These are phyloP conservation scores for Ambrosiella beaveri DNA, from an alignment of 2,329 filamentous ascomycete genomes.

Conservation along the genomic window DNA sequence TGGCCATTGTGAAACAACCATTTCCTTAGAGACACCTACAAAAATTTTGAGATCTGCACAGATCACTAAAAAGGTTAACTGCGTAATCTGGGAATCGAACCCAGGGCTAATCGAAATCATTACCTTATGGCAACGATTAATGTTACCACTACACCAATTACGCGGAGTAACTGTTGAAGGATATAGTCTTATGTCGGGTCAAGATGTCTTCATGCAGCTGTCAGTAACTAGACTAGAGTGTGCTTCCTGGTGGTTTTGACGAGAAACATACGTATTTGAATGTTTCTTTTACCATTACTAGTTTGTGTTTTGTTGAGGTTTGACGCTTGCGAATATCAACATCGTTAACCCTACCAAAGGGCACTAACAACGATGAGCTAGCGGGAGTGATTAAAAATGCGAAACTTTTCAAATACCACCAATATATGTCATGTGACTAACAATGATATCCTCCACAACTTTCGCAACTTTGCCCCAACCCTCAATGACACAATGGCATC, in stretches of 20 bases:
- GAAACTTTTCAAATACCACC: not conserved
- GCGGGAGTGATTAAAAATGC: not conserved
- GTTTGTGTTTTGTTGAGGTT: too few relatives aligned
- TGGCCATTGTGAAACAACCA: not conserved
- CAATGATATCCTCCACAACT: too few relatives aligned
- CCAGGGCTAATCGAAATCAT: slow-evolving; percentile 3
- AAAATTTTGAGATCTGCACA: too few relatives aligned
- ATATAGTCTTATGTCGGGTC: not conserved
- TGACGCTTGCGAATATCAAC: too few relatives aligned
- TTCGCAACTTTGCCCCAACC: too few relatives aligned
- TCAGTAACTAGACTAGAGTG: not conserved
- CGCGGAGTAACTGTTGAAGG: not conserved
- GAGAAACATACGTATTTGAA: too few relatives aligned
- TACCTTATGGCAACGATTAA: slow-evolving; percentile 1
- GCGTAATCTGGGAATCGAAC: slow-evolving; percentile 2
- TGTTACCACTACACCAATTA: slow-evolving; percentile 3
- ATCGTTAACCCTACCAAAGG: too few relatives aligned
- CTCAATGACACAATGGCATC: too few relatives aligned
- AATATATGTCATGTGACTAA: too few relatives aligned
- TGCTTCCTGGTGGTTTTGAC: too few relatives aligned
- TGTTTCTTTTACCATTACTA: too few relatives aligned
- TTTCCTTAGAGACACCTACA: not conserved
- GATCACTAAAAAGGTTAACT: not conserved
- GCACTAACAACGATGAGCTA: not conserved
- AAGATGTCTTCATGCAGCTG: not conserved